Base-by-base conservation (phyloP, 1,284 basidiomycete genomes). In the Moesziomyces sp. region DNA sequence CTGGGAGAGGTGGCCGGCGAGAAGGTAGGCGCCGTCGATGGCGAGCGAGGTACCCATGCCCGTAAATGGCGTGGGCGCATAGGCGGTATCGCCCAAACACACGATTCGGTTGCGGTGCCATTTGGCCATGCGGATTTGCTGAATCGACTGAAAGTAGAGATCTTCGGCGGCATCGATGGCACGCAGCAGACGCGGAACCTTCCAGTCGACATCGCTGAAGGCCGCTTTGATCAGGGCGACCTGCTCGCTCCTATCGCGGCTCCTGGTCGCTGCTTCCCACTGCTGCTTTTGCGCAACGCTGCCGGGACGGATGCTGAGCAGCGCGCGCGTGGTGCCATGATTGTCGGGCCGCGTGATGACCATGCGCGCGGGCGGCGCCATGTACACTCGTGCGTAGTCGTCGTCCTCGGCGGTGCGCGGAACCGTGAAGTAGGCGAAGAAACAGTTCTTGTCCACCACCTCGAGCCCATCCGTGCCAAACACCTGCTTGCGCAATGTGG, bases 21-120 rank as follows among this genome's bases (percentile, higher is more conserved):
- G 65, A 18, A 72, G 58, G 49, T 74, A 78, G 9, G 69, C 55
- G 14, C 73, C 75, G 18, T 58, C 30, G 44, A 79, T 63, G 23
- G 69, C 76, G 2, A 67, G 48, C 11, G 69, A 60, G 7, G 78
- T 72, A 23, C 78, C 78, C 69, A 71, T 76, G 9, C 74, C 74
- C 8, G 68, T 67, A 28, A 78, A 55, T 0, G 76, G 76, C 7
- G 76, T 76, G 9, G 78, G 76, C 5, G 62, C 61, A 52, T 74
- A 75, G 0, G 74, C 78, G 5, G 74, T 51, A 45, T 79, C 78
- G 18, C 78, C 78, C 0, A 78, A 8, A 21, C 70, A 70, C n/a
- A 78, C 68, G 30, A 75, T 58, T 9, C 78, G 57, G 13, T 62
- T 61, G 5, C 45, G 54, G 44, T 48, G 49, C 78, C 78, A 79